These are phyloP conservation scores for Quillaja saponaria DNA, from an alignment of 306 rosid genomes.

Conservation along the genomic window DNA sequence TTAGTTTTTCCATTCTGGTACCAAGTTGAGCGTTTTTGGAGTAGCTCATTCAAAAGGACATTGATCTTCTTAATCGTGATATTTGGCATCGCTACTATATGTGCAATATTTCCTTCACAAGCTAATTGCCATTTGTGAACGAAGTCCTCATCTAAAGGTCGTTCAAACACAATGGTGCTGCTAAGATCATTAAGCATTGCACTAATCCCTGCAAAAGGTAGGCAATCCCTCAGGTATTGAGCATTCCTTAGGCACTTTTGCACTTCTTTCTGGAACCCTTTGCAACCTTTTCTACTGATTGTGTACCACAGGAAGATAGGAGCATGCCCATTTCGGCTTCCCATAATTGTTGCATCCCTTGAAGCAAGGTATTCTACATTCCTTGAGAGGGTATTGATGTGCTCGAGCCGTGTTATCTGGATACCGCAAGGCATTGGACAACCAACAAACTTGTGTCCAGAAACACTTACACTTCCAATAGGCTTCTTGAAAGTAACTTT, in stretches of 20 bases:
- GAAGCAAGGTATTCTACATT: no score
- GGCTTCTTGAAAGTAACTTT: slow-evolving; percentile 11
- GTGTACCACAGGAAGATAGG: slow-evolving; percentile 63
- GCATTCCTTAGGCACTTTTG: slow-evolving; percentile 57
- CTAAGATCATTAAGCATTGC: slow-evolving; percentile 61
- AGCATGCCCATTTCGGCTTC: slow-evolving; percentile 64
- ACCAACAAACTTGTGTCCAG: not conserved
- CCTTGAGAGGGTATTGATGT: slow-evolving; percentile 49
- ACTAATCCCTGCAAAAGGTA: slow-evolving; percentile 44
- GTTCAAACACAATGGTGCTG: slow-evolving; percentile 58
- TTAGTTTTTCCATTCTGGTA: slow-evolving; percentile 21
- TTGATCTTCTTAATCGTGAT: slow-evolving; percentile 52
- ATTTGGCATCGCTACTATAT: slow-evolving; percentile 64
- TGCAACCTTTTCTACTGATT: slow-evolving; percentile 52
- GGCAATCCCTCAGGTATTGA: slow-evolving; percentile 50
- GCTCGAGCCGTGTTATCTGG: slow-evolving; percentile 52
- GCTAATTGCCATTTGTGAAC: slow-evolving; percentile 60
- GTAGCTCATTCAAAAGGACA: slow-evolving; percentile 45
- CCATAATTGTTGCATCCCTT: slow-evolving; percentile 61
- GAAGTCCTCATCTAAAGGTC: slow-evolving; percentile 48
- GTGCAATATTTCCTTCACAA: slow-evolving; percentile 63
- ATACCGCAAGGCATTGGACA: not conserved
- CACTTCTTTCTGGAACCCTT: slow-evolving; percentile 55
- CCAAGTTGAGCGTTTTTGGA: slow-evolving; percentile 41
- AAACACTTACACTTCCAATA: slow-evolving; percentile 5